Conservation (phyloP, 2,329 filamentous ascomycete species). For the Neonectria ditissima region DNA sequence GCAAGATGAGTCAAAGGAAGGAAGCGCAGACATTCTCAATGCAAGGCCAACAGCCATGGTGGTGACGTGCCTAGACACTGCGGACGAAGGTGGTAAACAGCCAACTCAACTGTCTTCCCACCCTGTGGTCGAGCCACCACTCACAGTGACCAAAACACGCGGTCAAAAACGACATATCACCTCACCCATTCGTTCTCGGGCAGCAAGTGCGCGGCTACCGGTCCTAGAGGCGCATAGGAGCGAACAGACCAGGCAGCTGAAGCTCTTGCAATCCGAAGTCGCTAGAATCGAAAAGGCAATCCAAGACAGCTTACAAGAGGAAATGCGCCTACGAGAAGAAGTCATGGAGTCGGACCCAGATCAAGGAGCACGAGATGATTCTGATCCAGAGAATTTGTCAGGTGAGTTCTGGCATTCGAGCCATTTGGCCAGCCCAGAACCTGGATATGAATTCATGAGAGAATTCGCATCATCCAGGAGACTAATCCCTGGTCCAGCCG, state of each 20-base stretch:
- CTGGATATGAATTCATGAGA: constrained; percentile 10
- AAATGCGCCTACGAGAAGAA: constrained; percentile 49
- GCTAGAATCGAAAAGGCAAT: constrained; percentile 63
- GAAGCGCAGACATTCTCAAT: constrained; percentile 37
- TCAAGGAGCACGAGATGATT: constrained; percentile 23
- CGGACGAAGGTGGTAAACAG: constrained; percentile 10
- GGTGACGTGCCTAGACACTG: background rate
- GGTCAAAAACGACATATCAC: constrained; percentile 19
- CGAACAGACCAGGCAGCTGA: constrained; percentile 59
- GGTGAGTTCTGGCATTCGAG: constrained; percentile 28
- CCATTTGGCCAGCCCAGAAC: constrained; percentile 3
- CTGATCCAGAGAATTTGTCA: constrained; percentile 31
- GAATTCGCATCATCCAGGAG: constrained; percentile 3
- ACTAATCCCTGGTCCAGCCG: constrained; percentile 35
- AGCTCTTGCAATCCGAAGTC: constrained; percentile 60
- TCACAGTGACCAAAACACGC: constrained; percentile 34
- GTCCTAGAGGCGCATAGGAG: constrained; percentile 51
- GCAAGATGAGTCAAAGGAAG: constrained; percentile 42
- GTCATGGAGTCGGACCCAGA: constrained; percentile 32
- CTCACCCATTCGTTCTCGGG: constrained; percentile 47
- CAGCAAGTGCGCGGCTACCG: constrained; percentile 52
- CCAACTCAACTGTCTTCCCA: constrained; percentile 23
- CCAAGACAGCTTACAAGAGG: constrained; percentile 51
- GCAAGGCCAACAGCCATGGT: constrained; percentile 8
- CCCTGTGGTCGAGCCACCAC: constrained; percentile 12